These are phyloP conservation scores for Symbiotaphrina buchneri DNA, from an alignment of 495 filamentous ascomycete genomes.

Conservation along the genomic window DNA sequence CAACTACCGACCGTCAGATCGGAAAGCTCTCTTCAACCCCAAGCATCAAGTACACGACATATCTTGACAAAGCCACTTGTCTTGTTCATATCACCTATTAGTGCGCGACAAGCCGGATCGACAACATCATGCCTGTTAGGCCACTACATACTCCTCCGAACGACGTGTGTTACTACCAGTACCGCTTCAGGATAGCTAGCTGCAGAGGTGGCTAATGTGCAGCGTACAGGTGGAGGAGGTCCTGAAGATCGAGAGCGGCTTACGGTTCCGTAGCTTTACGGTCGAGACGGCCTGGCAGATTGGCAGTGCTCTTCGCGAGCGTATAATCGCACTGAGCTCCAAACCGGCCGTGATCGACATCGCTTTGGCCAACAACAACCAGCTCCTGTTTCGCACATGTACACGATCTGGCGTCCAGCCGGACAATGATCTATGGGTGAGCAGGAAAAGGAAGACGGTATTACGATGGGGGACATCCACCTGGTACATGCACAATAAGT, in stretches of 20 bases:
- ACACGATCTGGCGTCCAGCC: constrained; percentile 30
- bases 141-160: no score
- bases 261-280: constrained; percentile 32
- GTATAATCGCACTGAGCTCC: constrained; percentile 27
- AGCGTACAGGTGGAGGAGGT: no score
- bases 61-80: no score
- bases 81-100: no score
- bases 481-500: constrained; percentile 42
- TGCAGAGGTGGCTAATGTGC: no score
- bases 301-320: constrained; percentile 35
- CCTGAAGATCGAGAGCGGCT: background rate
- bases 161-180: no score
- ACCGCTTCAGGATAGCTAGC: no score
- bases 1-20: no score
- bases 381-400: constrained; percentile 37
- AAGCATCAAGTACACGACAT: no score
- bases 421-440: constrained; percentile 39
- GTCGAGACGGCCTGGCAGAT: constrained; percentile 40
- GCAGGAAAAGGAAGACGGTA: constrained; percentile 43
- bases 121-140: no score
- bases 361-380: constrained; percentile 27
- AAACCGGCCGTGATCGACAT: constrained; percentile 44
- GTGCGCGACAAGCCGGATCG: no score
- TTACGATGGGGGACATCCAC: constrained; percentile 43
- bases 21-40: no score